Evolutionary conservation across 2,329 filamentous ascomycete genomes (phyloP).

Genomic region (Leptographium procerum): DNA sequence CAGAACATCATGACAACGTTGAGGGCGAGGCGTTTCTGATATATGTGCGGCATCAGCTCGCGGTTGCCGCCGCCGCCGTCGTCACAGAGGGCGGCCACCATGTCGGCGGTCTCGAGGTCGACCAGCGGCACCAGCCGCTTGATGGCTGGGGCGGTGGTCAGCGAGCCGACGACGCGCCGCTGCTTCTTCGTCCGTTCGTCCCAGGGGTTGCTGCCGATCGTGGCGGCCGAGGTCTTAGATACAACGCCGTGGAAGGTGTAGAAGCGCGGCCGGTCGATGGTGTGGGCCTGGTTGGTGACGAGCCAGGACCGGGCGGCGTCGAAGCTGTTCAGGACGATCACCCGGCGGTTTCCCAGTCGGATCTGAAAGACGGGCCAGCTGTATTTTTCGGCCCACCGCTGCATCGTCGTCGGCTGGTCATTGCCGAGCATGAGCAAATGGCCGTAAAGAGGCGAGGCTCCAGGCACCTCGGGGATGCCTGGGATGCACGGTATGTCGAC

Average conservation of each 20-base stretch:
- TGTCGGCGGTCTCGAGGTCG: slow-evolving; percentile 3
- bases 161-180: slow-evolving; percentile 2
- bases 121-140: neutral
- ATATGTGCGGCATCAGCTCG: slow-evolving; percentile 1
- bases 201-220: slow-evolving; percentile 3
- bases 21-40: slow-evolving; percentile 4
- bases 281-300: slow-evolving; percentile 1
- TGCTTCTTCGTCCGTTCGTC: slow-evolving; percentile 3
- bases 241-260: slow-evolving; percentile 6
- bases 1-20: slow-evolving; percentile 4
- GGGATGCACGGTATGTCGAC: neutral
- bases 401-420: neutral
- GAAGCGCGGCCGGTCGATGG: slow-evolving; percentile 1
- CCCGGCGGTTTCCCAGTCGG: slow-evolving; percentile 1
- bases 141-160: slow-evolving; percentile 1
- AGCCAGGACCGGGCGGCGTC: neutral
- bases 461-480: slow-evolving; percentile 2
- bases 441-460: neutral
- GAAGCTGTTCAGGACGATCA: slow-evolving; percentile 1
- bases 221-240: neutral
- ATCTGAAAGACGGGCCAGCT: slow-evolving; percentile 5
- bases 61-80: neutral
- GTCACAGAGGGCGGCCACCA: neutral
- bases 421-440: slow-evolving; percentile 1
- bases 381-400: neutral